Base-by-base conservation (phyloP, 805 yeast genomes). In the Nakazawaea holstii region DNA sequence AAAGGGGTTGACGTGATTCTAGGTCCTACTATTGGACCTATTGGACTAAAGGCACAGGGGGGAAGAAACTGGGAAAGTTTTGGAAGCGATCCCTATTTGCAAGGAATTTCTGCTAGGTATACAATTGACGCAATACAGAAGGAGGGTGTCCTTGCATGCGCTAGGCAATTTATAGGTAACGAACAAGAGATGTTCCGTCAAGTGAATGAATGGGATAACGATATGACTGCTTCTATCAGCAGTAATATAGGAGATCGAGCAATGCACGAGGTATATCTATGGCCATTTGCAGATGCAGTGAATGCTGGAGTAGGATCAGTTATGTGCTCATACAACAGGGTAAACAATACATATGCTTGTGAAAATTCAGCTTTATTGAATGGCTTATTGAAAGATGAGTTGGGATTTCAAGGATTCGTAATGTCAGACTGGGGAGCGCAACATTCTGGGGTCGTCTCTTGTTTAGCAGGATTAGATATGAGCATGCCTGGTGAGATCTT, bases 281-380 rank as follows among this genome's bases (percentile, higher is more conserved):
- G 84, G 84, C 85, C 85, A 7, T 80, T 77, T 65, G 84, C 84
- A 3, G 82, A 80, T 53, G 76, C 76, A 32, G 66, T 80, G 13
- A 68, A 70, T 46, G 79, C 84, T 6, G 83, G 83, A 26, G 80
- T 65, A 26, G 84, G 81, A 4, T 68, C 79, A 24, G 66, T 80
- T 10, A 76, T 80, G 78, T 79, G 84, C 53, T 68, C 83, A 0
- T 79, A 75, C 57, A 79, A 79, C 52, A 67, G 67, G 51, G 74
- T 78, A 24, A 80, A 80, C 60, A 74, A 76, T 48, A 68, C 80
- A 0, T 73, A 75, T 52, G 75, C 82, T 8, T 79, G 85, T 57
- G 82, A 80, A 54, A 80, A 80, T 55, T 70, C 81, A 1, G 73
- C 74, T 49, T 63, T 79, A 40, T 53, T 80, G 48, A 79, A 80